Evolutionary conservation across 2,329 filamentous ascomycete species (phyloP), one percentile per base, ranked within the genome.

Genomic region (Ceratocystis eucalypticola): DNA sequence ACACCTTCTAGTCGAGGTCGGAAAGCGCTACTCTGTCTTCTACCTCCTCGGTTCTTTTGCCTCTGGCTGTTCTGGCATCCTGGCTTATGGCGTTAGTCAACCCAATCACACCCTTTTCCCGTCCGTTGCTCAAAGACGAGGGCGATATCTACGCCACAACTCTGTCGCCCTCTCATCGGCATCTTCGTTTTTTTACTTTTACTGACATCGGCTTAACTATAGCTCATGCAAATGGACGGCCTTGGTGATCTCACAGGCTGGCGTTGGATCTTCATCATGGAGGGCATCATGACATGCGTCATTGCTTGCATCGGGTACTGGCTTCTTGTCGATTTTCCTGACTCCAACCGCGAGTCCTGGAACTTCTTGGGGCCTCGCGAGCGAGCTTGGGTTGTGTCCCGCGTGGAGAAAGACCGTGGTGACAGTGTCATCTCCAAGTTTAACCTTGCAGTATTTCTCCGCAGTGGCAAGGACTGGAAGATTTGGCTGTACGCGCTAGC

Each of bases 11-110:
- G 87, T 83, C 70, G 86, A 90, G 74, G 79, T 89, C 20, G 86
- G 87, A 63, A 87, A 86, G 73, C 79, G 87, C 62, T 88, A 88
- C 71, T 84, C 85, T 0, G 73, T 81, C 28, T 90, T 90, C 71
- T 89, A 88, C 72, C 79, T 89, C 17, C 78, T 89, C 4, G 86
- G 87, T 46, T 86, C 82, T 69, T 77, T 87, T 5, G 84, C 87
- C 0, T 81, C 84, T 0, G 87, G 84, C 1, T 86, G 87, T 70
- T 78, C 84, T 0, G 86, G 87, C 66, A 85, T 91, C 61, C 77
- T 91, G 1, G 85, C 88, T 12, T 90, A 84, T 65, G 88, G 87
- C 4, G 77, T 86, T 70, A 77, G 77, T 77, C 74, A 53, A 3
- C 20, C 7, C 2, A n/a, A 28, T 22, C 17, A 37, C 17, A 17